These are phyloP conservation scores for Vitis rupestris DNA, from an alignment of 164 flowering plant species.

Conservation along the genomic window DNA sequence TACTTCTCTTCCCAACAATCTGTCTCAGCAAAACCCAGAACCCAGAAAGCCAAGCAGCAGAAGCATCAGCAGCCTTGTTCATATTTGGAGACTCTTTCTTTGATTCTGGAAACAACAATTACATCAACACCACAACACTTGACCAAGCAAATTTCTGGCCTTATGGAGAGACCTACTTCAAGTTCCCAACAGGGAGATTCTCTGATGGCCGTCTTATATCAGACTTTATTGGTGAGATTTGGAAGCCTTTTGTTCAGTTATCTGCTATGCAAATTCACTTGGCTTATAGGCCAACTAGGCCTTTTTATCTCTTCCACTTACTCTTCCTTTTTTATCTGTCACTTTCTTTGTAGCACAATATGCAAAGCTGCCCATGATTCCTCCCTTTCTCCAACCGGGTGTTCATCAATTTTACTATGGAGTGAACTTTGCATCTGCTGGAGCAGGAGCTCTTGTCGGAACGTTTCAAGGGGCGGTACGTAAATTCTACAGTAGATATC, in stretches of 20 bases:
- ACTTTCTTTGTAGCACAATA: conserved; percentile 27
- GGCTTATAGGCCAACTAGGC: no score
- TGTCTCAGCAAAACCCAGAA: not conserved
- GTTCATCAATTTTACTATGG: conserved; percentile 20
- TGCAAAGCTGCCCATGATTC: conserved; percentile 40
- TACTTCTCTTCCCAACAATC: not conserved
- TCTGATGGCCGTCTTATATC: conserved; percentile 53
- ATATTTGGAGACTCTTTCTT: conserved; percentile 54
- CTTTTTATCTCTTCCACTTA: no score
- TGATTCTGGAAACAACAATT: conserved; percentile 58
- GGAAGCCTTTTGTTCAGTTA: not conserved
- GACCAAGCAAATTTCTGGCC: conserved; percentile 58
- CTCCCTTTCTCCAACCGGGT: conserved; percentile 43
- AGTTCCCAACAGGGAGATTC: conserved; percentile 52
- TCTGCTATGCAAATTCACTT: no score
- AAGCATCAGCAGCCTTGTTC: conserved; percentile 29
- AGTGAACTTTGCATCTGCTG: conserved; percentile 53
- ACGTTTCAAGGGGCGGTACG: conserved; percentile 44
- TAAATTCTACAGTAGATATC: conserved; percentile 3
- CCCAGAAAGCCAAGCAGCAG: not conserved
- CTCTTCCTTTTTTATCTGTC: not conserved
- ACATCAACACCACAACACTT: conserved; percentile 48
- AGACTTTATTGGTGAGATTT: conserved; percentile 47
- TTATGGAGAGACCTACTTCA: conserved; percentile 50
- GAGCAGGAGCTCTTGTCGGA: conserved; percentile 43